Evolutionary conservation across 306 rosid genomes (phyloP), one percentile per base, ranked within the genome.

Genomic region (Abrus pulchellus): DNA sequence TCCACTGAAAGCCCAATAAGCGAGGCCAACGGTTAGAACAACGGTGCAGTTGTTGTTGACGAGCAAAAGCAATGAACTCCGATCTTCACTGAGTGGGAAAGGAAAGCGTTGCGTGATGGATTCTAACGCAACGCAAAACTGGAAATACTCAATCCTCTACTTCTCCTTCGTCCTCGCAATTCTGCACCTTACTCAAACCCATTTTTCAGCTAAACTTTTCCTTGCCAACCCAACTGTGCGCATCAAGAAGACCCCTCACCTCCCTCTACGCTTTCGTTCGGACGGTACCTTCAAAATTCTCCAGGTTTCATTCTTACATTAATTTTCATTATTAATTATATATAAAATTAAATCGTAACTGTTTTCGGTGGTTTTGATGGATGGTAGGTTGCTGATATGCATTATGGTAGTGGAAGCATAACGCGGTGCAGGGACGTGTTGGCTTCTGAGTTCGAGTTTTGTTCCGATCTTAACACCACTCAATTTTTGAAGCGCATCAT

Each of bases 311-410:
- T 20, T 20, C 20, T 20, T 20, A 20, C 20, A 20, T 20, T 20
- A 20, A 20, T 20, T 20, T 20, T 20, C 20, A 20, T 20, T 20
- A 20, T 20, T 20, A 20, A 20, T 20, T 20, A 20, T 20, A 20
- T 20, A 20, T 20, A 20, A 20, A 20, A 20, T 20, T 20, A 20
- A 43, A 43, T 43, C 47, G 5, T 43, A 43, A 43, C 2, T 2
- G 48, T 44, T 5, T 44, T 44, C 9, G 48, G 48, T 44, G 9
- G 30, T 47, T 45, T 20, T 20, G 20, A 20, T 20, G 20, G 20
- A 69, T n/a, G 4, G 48, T 62, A 87, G 97, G 97, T 94, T 14
- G 97, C 99, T n/a, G 99, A 95, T 84, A 88, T 95, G 97, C 99
- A 95, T 84, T 91, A 54, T 30, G 99, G 90, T 28, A 87, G 33